phyloP scores from a whole-genome alignment of 2,329 filamentous ascomycete genomes.

The Stachybotrys elegans region DNA sequence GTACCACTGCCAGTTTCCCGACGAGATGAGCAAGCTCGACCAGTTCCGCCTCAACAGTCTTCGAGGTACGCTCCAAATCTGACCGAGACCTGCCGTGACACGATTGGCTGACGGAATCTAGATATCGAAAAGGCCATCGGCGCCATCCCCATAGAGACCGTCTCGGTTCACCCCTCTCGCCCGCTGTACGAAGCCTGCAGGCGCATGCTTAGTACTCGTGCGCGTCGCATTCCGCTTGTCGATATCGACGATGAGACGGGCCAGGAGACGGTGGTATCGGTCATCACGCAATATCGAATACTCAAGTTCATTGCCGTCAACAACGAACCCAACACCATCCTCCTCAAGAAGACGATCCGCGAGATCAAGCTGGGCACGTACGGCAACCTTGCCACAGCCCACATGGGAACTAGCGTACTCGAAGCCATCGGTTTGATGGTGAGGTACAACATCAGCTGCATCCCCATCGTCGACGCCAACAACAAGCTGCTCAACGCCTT shows the following conservation, averaged over 20 bases:
- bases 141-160: conserved; percentile 84
- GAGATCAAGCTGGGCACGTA: conserved; percentile 87
- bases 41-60: conserved; percentile 90
- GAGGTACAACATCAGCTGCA: conserved; percentile 85
- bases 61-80: conserved; percentile 56
- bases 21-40: conserved; percentile 83
- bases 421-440: conserved; percentile 94
- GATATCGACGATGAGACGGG: conserved; percentile 93
- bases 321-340: conserved; percentile 74
- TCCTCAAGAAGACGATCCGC: conserved; percentile 79
- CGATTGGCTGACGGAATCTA: conserved; percentile 30
- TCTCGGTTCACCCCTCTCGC: conserved; percentile 87
- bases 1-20: conserved; percentile 97
- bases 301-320: conserved; percentile 99
- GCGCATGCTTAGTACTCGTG: conserved; percentile 88
- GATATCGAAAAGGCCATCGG: conserved; percentile 95
- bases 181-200: conserved; percentile 94
- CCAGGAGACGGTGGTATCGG: conserved; percentile 87
- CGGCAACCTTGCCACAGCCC: conserved; percentile 70
- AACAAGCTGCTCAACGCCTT: conserved; percentile 87
- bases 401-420: conserved; percentile 86
- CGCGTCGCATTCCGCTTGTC: conserved; percentile 87
- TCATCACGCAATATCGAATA: conserved; percentile 97
- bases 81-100: conserved; percentile 2
- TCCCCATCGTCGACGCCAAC: conserved; percentile 83